Base-by-base conservation (phyloP, 164 flowering plant species). In the Liquidambar formosana region DNA sequence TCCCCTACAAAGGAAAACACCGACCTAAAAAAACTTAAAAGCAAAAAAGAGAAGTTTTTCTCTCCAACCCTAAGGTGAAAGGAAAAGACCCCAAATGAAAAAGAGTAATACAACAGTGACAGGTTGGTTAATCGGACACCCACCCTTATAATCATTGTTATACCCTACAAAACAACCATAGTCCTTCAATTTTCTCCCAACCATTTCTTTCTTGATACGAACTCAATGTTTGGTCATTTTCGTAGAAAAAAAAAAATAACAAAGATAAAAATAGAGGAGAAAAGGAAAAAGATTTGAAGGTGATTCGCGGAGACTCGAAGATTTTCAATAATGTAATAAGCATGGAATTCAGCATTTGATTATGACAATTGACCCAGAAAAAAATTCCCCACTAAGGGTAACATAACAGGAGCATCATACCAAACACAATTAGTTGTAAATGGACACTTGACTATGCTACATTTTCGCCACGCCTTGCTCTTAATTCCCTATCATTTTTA, bases 311-410 rank as follows among this genome's bases (percentile, higher is more conserved):
- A 67, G 14, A 27, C 18, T 58, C 44, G 63, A 57, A 26, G 57
- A 11, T 49, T 61, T 27, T 48, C 53, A 10, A 9, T 33, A 26
- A 26, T 3, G 10, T 41, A 21, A 65, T 27, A 60, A 27, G 28
- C 74, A 58, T 71, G 56, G 69, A 57, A 57, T 71, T 71, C 65
- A 65, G 69, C 53, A 56, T 59, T 14, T 72, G 75, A 72, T 59
- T 58, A 21, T 27, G 75, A 72, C 75, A 49, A 51, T 23, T 65
- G 18, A 59, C 59, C 70, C 2, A 52, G 13, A 22, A n/a, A n/a
- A n/a, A n/a, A 25, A 65, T 47, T 51, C 18, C 59, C 13, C 19
- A 12, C 21, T 33, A 2, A 33, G 2, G 41, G 41, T 33, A 33
- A 33, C n/a, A n/a, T n/a, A n/a, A n/a, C n/a, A n/a, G n/a, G n/a